Evolutionary conservation across 805 yeast genomes (phyloP), one percentile per base, ranked within the genome.

Genomic region (Ogataea paraovalis): DNA sequence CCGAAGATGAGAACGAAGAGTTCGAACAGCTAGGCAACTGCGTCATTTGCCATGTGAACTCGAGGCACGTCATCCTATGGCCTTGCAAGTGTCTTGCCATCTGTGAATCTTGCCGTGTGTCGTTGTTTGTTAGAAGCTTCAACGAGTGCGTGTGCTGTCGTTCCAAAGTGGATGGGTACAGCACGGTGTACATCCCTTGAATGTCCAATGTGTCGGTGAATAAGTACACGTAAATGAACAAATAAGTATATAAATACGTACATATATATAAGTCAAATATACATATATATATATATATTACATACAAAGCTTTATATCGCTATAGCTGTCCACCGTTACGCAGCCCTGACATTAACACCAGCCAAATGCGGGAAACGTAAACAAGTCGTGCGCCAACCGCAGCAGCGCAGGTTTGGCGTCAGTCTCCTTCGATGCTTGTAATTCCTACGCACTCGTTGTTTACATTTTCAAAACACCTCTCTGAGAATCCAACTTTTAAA

Each of bases 51-150:
- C 92, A 85, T 55, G 73, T 75, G 4, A 80, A 84, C 48, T 77
- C 81, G 4, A 73, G 97, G 54, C 86, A 84, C 48, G 78, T 91
- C 38, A 82, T 91, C 8, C 70, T 92, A 2, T 91, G 97, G 97
- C 97, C 97, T 0, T 91, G 97, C 62, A 79, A 81, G 56, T 91
- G 97, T 64, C 79, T 91, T 47, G 90, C 96, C 0, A 72, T 91
- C 4, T 91, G 97, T 65, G 96, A 90, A 53, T 75, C 78, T 22
- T 91, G 97, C 60, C 74, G 97, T 16, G 70, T 82, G 10, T 78
- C 85, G 16, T 71, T 91, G 44, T 88, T 87, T 7, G 68, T 83
- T 30, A 76, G 90, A 50, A 85, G 86, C 12, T 83, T 84, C 59
- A 79, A 77, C 48, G 84, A 83, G 0, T 91, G 97, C 65, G 92